Evolutionary conservation across 176 grass and related monocot species (phyloP).

Genomic region (Carex scoparia): DNA sequence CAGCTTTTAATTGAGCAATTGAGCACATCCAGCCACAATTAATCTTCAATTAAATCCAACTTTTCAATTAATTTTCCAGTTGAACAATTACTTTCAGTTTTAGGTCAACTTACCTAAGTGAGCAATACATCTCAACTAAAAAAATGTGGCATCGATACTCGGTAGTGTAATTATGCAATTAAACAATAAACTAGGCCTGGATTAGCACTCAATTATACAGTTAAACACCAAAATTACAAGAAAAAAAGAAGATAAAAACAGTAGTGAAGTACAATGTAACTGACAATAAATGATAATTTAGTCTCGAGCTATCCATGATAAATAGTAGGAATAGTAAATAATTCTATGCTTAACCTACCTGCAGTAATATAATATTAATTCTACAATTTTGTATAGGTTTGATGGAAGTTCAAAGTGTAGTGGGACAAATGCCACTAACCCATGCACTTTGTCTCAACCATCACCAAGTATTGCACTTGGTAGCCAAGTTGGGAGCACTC

Average conservation of each 20-base stretch:
- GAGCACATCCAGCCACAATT: neutral
- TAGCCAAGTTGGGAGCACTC: no score
- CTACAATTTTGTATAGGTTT: no score
- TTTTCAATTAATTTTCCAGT: neutral
- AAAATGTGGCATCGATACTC: neutral
- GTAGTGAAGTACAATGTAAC: neutral
- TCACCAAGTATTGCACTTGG: no score
- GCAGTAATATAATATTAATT: neutral
- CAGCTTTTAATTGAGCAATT: conserved; percentile 3
- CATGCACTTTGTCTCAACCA: no score
- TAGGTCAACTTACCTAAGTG: neutral
- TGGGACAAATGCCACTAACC: no score
- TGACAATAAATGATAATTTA: neutral
- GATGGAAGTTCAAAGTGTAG: no score
- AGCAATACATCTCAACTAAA: neutral
- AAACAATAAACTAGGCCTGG: neutral
- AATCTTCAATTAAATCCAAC: neutral
- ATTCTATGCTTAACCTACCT: neutral
- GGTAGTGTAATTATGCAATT: neutral
- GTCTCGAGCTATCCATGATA: neutral
- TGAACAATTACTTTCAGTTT: neutral
- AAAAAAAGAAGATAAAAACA: neutral
- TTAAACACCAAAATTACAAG: neutral
- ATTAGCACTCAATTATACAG: neutral
- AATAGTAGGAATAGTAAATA: neutral